Evolutionary conservation across 306 rosid species (phyloP), one percentile per base, ranked within the genome.

Genomic region (Gynostemma pentaphyllum): DNA sequence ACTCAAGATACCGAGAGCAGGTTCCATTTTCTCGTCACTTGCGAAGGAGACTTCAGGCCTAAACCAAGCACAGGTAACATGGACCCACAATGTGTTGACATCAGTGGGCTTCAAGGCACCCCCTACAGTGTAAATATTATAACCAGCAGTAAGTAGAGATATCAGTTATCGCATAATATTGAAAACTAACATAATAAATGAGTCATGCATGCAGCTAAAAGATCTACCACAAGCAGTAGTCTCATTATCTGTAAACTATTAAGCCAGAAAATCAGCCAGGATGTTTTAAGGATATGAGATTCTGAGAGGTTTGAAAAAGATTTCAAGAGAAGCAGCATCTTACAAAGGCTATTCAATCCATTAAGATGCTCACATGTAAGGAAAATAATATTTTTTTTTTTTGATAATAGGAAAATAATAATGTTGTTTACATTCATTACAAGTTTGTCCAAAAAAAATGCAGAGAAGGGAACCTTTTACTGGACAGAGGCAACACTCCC

Each of bases 51-150:
- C 99, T 85, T 94, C 97, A 32, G 99, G 99, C 49, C 87, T 82
- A 73, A 94, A 94, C 99, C 99, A 94, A 80, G 99, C 99, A 69
- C 99, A 94, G 7, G 99, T 94, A 55, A 94, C 88, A 75, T 94
- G 99, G 53, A 94, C 97, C 99, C 99, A 94, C 76, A 94, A 75
- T 36, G 94, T 75, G 75, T 85, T 87, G 47, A 89, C 79, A 81
- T 94, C 99, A 0, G 99, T 89, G 28, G 99, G 99, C 82, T 94
- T 94, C 73, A 94, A 67, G 45, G 99, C 99, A 76, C 99, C 99
- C 23, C 99, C 99, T 94, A 75, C n/a, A 50, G 66, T 32, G 34
- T 41, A 52, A 72, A 68, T 62, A 54, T 63, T 60, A 70, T 42
- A 19, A 50, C 70, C 62, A 61, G 57, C 61, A 62, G 40, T 41